Evolutionary conservation across 2,329 filamentous ascomycete species (phyloP).

Genomic region (Aaosphaeria arxii): DNA sequence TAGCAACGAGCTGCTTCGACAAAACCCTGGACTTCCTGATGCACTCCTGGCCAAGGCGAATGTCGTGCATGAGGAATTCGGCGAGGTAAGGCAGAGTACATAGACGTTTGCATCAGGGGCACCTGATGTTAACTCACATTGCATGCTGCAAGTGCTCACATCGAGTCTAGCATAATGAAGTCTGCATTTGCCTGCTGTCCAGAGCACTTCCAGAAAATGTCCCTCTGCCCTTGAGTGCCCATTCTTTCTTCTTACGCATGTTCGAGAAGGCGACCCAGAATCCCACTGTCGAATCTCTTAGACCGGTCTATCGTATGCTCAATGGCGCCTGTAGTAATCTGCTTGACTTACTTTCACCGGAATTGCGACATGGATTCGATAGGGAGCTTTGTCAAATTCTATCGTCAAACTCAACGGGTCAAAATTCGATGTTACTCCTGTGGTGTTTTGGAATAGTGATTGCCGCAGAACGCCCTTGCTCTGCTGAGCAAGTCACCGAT

Average conservation of each 20-base stretch:
- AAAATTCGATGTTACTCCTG: conserved; percentile 26
- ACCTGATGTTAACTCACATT: no score
- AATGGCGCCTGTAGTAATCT: conserved; percentile 35
- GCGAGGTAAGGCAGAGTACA: conserved; percentile 20
- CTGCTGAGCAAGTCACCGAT: not conserved
- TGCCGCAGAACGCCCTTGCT: conserved; percentile 19
- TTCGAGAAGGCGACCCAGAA: conserved; percentile 25
- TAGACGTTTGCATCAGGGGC: not conserved
- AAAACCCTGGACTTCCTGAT: conserved; percentile 29
- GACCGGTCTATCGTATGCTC: conserved; percentile 29
- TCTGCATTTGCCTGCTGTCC: conserved; percentile 33
- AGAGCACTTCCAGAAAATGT: conserved; percentile 25
- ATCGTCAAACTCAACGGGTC: conserved; percentile 14
- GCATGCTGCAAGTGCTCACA: conserved; percentile 3
- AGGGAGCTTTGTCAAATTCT: conserved; percentile 24
- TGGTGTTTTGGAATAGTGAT: conserved; percentile 34
- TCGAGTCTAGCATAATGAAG: conserved; percentile 20
- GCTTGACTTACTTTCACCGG: conserved; percentile 18
- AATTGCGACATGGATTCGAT: conserved; percentile 22
- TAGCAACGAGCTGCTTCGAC: conserved; percentile 23
- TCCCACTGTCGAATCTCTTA: conserved; percentile 21
- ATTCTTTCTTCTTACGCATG: conserved; percentile 30
- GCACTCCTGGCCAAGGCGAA: conserved; percentile 31
- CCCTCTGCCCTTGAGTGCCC: conserved; percentile 29
- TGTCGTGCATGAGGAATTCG: conserved; percentile 24